These are phyloP conservation scores for Ensete ventricosum DNA, from an alignment of 176 grass and related monocot genomes.

Conservation along the genomic window DNA sequence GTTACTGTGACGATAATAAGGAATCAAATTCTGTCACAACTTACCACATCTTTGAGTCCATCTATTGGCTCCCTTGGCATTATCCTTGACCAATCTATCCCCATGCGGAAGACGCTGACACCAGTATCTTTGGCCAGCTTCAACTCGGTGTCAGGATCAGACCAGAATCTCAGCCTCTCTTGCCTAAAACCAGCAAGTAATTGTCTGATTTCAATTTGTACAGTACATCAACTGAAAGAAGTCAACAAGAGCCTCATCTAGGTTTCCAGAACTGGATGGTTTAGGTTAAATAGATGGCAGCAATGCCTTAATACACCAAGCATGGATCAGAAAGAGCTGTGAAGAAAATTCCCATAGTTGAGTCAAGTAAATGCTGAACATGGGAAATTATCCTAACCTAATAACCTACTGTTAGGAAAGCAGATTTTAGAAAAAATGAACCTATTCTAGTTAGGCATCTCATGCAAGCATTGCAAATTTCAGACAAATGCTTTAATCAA, in stretches of 20 bases:
- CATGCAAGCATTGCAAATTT: too few species aligned
- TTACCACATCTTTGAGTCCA: conserved; percentile 50
- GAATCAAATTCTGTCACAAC: conserved; percentile 16
- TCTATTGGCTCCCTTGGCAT: conserved; percentile 64
- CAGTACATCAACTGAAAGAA: not conserved
- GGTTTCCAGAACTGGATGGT: not conserved
- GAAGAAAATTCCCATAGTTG: too few species aligned
- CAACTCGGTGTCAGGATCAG: conserved; percentile 82
- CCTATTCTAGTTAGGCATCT: too few species aligned
- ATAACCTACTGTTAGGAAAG: too few species aligned
- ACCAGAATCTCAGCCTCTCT: conserved; percentile 95
- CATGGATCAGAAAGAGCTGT: too few species aligned
- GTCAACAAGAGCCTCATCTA: not conserved
- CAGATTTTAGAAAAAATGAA: too few species aligned
- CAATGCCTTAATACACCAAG: not conserved
- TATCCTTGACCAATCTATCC: conserved; percentile 85
- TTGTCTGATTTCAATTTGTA: not conserved
- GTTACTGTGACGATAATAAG: conserved; percentile 7
- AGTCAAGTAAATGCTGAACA: too few species aligned
- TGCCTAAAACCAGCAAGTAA: conserved; percentile 32
- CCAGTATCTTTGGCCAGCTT: conserved; percentile 85
- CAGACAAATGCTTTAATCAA: too few species aligned
- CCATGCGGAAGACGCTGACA: conserved; percentile 71
- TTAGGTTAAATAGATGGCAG: not conserved
- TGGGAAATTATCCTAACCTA: too few species aligned